Conservation (phyloP, 257 asterid species). For the Phtheirospermum japonicum region DNA sequence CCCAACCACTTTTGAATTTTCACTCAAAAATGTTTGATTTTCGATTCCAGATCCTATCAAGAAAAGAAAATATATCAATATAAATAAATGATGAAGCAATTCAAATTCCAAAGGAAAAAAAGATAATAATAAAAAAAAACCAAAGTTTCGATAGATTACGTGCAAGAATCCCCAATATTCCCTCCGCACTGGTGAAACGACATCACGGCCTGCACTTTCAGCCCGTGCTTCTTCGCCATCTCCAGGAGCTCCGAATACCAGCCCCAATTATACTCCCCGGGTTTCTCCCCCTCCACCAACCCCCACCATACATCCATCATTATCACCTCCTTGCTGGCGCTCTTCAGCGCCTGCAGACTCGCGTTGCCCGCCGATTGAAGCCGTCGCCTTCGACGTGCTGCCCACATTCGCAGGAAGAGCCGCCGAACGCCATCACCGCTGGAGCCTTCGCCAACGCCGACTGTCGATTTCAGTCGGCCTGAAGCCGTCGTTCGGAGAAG, state of each 20-base stretch:
- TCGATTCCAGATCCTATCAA: no score
- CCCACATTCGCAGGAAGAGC: no score
- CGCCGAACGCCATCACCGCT: no score
- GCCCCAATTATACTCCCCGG: conserved; percentile 85
- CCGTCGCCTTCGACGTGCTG: conserved; percentile 98
- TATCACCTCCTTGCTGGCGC: conserved; percentile 91
- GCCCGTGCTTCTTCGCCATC: conserved; percentile 89
- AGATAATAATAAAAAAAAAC: neutral
- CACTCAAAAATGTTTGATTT: no score
- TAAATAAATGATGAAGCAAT: neutral
- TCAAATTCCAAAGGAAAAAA: no score
- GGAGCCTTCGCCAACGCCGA: no score
- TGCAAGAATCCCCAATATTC: conserved; percentile 92
- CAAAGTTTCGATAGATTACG: conserved; percentile 43
- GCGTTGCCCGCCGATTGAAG: no score
- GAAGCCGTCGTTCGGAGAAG: no score
- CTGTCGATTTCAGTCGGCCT: no score
- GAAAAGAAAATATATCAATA: no score
- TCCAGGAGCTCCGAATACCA: conserved; percentile 83
- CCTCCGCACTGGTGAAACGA: conserved; percentile 98
- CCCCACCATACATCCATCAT: conserved; percentile 99
- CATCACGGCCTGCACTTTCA: conserved; percentile 98
- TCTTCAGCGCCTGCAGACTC: conserved; percentile 89
- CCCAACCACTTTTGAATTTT: no score
- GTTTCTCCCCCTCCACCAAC: conserved; percentile 74